phyloP scores from a whole-genome alignment of 2,329 filamentous ascomycete genomes.

The Fusarium burgessii region DNA sequence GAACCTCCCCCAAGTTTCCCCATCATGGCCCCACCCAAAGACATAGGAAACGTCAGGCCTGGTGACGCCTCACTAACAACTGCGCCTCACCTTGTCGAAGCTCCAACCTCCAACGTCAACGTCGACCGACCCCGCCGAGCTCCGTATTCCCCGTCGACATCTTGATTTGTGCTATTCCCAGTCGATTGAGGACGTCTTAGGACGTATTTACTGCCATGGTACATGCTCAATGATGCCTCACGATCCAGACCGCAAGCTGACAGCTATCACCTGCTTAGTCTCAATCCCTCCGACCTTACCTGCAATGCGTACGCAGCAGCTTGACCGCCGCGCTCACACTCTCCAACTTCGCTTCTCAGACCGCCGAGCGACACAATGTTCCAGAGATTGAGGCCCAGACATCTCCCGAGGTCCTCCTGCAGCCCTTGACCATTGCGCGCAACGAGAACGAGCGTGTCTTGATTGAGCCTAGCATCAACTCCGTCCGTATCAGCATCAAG shows the following conservation, averaged over 20 bases:
- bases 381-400: constrained; percentile 95
- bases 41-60: constrained; percentile 49
- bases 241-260: constrained; percentile 29
- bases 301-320: constrained; percentile 94
- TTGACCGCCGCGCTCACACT: constrained; percentile 89
- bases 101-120: constrained; percentile 47
- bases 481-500: constrained; percentile 95
- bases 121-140: constrained; percentile 45
- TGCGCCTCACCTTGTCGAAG: constrained; percentile 39
- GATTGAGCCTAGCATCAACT: constrained; percentile 97
- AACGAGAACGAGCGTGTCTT: constrained; percentile 98
- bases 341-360: constrained; percentile 97
- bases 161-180: constrained; percentile 21
- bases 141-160: constrained; percentile 29
- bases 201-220: constrained; percentile 37
- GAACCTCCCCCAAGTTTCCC: constrained; percentile 17
- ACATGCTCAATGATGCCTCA: constrained; percentile 2
- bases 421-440: constrained; percentile 88
- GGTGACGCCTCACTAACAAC: constrained; percentile 39
- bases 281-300: constrained; percentile 96
- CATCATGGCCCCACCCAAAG: constrained; percentile 46
- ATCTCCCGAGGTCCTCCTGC: constrained; percentile 93
- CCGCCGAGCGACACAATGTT: constrained; percentile 96
- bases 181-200: constrained; percentile 14
- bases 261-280: constrained; percentile 66